Percentiles rank a stretch among this genome's conserved stretches.
Conservation (phyloP, 2,329 filamentous ascomycete genomes). For the Elsinoe ampelina region DNA sequence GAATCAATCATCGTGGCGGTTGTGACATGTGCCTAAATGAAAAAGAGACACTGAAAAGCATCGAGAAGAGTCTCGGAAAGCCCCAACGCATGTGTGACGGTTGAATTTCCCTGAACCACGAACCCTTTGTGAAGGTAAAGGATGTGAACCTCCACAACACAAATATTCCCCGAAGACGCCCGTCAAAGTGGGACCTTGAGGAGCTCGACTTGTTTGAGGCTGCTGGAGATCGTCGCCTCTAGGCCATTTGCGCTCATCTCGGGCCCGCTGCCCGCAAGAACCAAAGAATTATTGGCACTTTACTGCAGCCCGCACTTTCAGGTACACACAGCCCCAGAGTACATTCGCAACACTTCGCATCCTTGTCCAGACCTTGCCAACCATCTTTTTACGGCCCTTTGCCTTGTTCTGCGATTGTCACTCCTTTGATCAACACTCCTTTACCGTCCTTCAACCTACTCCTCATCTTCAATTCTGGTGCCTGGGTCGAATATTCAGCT, state of each 20-base stretch:
- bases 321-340: conserved; percentile 8
- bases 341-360: neutral
- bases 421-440: neutral
- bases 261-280: neutral
- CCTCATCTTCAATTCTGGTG: neutral
- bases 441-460: neutral
- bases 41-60: neutral
- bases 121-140: neutral
- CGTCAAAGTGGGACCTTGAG: too few species aligned
- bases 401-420: neutral
- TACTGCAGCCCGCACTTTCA: neutral
- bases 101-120: neutral
- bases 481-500: neutral
- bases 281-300: neutral
- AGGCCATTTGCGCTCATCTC: neutral
- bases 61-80: neutral
- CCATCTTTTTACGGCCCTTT: conserved; percentile 6
- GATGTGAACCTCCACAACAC: neutral
- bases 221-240: conserved; percentile 3
- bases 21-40: conserved; percentile 9
- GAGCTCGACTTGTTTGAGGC: conserved; percentile 1
- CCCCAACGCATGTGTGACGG: conserved; percentile 1
- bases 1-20: neutral
- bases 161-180: too few species aligned
- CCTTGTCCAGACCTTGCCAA: neutral